Evolutionary conservation across 768 basidiomycete genomes (phyloP), one percentile per base, ranked within the genome.

Genomic region (Collybia mongolica): DNA sequence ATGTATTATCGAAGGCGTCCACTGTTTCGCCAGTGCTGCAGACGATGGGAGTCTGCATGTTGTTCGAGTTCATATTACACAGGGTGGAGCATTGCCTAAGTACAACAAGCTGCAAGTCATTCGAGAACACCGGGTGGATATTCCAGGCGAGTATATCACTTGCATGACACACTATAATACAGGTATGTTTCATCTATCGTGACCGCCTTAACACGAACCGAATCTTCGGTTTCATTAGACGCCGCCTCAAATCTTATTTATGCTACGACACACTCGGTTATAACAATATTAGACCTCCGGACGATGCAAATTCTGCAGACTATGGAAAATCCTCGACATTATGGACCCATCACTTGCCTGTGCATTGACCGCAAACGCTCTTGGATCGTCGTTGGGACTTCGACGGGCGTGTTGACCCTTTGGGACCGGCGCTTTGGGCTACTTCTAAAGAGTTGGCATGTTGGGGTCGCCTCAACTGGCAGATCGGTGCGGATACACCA

Each of bases 361-460:
- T 96, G 92, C 57, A 66, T 93, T 40, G 94, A 96, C 63, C 82
- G 83, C 28, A 90, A 88, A 61, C 83, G 80, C 20, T 81, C 89
- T 5, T 98, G 96, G 96, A 75, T 96, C 20, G 74, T 97, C 11
- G 84, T 90, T 15, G 96, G 92, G 2, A 97, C 96, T 1, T 82
- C 88, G 2, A 82, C 80, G 1, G 97, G 96, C 5, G 82, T 88
- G 12, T 70, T 98, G 11, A 84, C 90, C 0, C 75, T 99, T 2
- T 99, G 95, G 94, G 97, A 99, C 69, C 83, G 93, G 38, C 87
- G 96, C 8, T 99, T 98, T 57, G 94, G 95, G 1, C 72, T 98
- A 17, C 72, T 88, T 3, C 74, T 98, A 55, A 90, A 89, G 65
- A 90, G 85, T 52, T 98, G 96, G 95, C 82, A 84, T 60, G 84